These are phyloP conservation scores for Ogataea angusta DNA, from an alignment of 805 yeast species.

Conservation along the genomic window DNA sequence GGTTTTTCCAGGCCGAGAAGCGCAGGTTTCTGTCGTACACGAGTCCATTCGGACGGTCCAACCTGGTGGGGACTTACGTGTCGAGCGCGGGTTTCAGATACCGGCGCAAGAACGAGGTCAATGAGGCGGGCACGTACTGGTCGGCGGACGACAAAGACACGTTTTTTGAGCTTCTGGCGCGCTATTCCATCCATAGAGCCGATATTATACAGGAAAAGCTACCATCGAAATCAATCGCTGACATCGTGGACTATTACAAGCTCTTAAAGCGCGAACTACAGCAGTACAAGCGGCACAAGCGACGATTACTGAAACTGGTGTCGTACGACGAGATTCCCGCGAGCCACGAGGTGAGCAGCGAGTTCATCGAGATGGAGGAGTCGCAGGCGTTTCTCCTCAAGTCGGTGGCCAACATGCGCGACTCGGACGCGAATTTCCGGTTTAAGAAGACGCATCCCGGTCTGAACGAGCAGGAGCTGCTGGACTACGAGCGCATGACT, in stretches of 20 bases:
- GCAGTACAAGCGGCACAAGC: slow-evolving; percentile 23
- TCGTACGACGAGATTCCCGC: slow-evolving; percentile 47
- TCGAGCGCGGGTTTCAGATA: slow-evolving; percentile 13
- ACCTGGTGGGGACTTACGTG: slow-evolving; percentile 19
- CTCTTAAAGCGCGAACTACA: slow-evolving; percentile 33
- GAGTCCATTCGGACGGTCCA: slow-evolving; percentile 13
- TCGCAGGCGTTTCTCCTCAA: slow-evolving; percentile 17
- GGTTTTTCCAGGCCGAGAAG: slow-evolving; percentile 13
- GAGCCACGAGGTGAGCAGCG: slow-evolving; percentile 49
- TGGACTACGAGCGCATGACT: slow-evolving; percentile 13
- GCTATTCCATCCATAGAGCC: slow-evolving; percentile 46
- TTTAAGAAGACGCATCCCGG: slow-evolving; percentile 11
- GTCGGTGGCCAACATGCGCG: slow-evolving; percentile 11
- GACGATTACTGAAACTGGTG: slow-evolving; percentile 24
- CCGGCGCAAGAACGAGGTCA: slow-evolving; percentile 3
- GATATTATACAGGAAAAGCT: slow-evolving; percentile 39
- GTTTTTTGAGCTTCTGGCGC: slow-evolving; percentile 48
- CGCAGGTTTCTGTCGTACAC: slow-evolving; percentile 7
- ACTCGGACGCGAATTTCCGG: slow-evolving; percentile 13
- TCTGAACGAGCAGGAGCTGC: slow-evolving; percentile 12
- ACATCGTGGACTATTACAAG: slow-evolving; percentile 45
- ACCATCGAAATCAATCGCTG: slow-evolving; percentile 40
- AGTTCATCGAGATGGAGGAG: slow-evolving; percentile 44
- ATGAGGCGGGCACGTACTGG: slow-evolving; percentile 44
- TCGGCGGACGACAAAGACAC: slow-evolving; percentile 43